A percentile compares a stretch with the other conserved stretches of the same genome.
Evolutionary conservation across 495 filamentous ascomycete species (phyloP).

Genomic region (Podospora pseudopauciseta): DNA sequence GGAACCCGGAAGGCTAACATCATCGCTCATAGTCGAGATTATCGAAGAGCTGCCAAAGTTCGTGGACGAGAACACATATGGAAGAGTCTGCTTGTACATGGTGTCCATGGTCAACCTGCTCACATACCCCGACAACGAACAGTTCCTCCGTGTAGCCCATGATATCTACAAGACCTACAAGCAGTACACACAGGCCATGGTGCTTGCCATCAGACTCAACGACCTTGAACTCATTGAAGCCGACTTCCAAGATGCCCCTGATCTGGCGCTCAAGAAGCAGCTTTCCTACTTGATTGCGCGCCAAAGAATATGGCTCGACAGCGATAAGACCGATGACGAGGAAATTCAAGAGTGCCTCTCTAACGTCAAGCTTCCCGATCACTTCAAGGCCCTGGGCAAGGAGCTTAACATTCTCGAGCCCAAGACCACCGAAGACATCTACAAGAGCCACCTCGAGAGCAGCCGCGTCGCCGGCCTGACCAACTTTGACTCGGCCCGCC

Average conservation of each 20-base stretch:
- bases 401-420: conserved; percentile 96
- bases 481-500: conserved; percentile 89
- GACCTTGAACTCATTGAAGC: conserved; percentile 72
- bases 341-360: conserved; percentile 77
- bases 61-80: conserved; percentile 90
- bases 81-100: conserved; percentile 94
- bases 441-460: conserved; percentile 98
- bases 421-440: conserved; percentile 97
- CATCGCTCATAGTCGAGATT: conserved; percentile 60
- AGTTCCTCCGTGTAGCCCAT: conserved; percentile 87
- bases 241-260: conserved; percentile 74
- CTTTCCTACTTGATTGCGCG: conserved; percentile 90
- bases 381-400: conserved; percentile 91
- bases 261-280: conserved; percentile 83
- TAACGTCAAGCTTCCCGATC: conserved; percentile 80
- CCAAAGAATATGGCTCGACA: conserved; percentile 82
- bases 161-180: conserved; percentile 88
- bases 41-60: conserved; percentile 88
- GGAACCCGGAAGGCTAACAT: no score
- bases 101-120: conserved; percentile 97
- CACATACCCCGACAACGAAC: conserved; percentile 94
- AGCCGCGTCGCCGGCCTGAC: conserved; percentile 86
- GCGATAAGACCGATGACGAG: conserved; percentile 59
- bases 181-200: conserved; percentile 86
- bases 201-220: conserved; percentile 90